phyloP scores from a whole-genome alignment of 352 stramenopile species.

The Globisporangium yorkense region DNA sequence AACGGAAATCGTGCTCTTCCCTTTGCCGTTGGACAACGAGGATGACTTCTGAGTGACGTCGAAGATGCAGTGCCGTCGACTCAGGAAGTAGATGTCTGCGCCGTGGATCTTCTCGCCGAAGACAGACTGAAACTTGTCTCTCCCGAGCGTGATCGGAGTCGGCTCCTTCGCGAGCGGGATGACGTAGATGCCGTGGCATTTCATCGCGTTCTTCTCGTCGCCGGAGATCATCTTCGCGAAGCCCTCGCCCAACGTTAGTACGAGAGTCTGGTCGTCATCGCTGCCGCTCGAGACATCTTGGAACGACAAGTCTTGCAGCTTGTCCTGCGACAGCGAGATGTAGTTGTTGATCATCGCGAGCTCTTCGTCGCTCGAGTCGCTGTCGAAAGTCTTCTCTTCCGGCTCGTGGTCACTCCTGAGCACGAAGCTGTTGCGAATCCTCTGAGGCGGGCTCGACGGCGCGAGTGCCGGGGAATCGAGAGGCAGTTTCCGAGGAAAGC shows the following conservation, averaged over 20 bases:
- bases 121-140: slow-evolving; percentile 56
- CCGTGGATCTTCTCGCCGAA: slow-evolving; percentile 67
- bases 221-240: slow-evolving; percentile 38
- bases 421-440: slow-evolving; percentile 4
- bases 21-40: slow-evolving; percentile 10
- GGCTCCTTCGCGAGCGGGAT: slow-evolving; percentile 25
- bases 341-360: slow-evolving; percentile 42
- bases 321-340: slow-evolving; percentile 64
- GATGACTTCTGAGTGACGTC: slow-evolving; percentile 28
- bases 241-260: slow-evolving; percentile 33
- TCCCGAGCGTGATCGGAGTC: slow-evolving; percentile 26
- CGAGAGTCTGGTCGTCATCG: slow-evolving; percentile 11
- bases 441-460: neutral
- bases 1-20: slow-evolving; percentile 32
- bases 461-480: slow-evolving; percentile 7
- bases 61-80: slow-evolving; percentile 58
- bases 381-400: slow-evolving; percentile 19
- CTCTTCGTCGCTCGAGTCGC: slow-evolving; percentile 56
- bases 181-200: slow-evolving; percentile 39
- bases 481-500: slow-evolving; percentile 7
- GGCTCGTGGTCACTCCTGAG: slow-evolving; percentile 1
- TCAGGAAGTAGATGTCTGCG: slow-evolving; percentile 45
- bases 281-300: slow-evolving; percentile 32
- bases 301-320: slow-evolving; percentile 58
- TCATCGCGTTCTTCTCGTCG: slow-evolving; percentile 36